phyloP scores from a whole-genome alignment of 345 rosid species.

The Lenwebbia sp. region DNA sequence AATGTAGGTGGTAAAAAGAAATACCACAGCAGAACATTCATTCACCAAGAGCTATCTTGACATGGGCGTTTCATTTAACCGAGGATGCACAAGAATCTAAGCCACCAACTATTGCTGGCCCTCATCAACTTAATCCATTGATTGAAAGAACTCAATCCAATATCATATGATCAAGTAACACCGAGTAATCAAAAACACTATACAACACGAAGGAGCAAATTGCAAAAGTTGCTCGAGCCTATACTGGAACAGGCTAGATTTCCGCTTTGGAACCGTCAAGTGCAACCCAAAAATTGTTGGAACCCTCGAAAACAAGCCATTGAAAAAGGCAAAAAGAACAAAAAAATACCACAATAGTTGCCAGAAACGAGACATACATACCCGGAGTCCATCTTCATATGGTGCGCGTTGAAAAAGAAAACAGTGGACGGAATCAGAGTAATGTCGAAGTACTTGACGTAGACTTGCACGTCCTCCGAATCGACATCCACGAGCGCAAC shows the following conservation, averaged over 20 bases:
- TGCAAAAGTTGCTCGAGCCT: not conserved
- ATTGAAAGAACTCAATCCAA: not conserved
- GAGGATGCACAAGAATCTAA: not conserved
- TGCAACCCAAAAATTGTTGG: not conserved
- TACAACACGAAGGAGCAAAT: not conserved
- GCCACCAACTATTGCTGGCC: not conserved
- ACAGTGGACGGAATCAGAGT: slow-evolving; percentile 59
- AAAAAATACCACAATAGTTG: not conserved
- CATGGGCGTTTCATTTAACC: not conserved
- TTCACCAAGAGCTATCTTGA: not conserved
- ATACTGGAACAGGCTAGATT: not conserved
- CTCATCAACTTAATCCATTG: not conserved
- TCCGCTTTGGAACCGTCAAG: not conserved
- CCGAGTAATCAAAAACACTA: not conserved
- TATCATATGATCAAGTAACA: not conserved
- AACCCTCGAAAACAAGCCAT: not conserved
- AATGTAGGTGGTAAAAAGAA: not conserved
- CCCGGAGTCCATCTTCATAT: slow-evolving; percentile 98
- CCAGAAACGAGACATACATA: not conserved
- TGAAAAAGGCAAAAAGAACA: not conserved
- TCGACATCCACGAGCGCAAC: slow-evolving; percentile 66
- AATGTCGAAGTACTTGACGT: slow-evolving; percentile 77
- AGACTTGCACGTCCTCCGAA: slow-evolving; percentile 69
- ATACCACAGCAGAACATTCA: not conserved
- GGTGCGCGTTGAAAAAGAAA: slow-evolving; percentile 93